Base-by-base conservation (phyloP, 352 stramenopile species). In the Phytopythium ostracodes region DNA sequence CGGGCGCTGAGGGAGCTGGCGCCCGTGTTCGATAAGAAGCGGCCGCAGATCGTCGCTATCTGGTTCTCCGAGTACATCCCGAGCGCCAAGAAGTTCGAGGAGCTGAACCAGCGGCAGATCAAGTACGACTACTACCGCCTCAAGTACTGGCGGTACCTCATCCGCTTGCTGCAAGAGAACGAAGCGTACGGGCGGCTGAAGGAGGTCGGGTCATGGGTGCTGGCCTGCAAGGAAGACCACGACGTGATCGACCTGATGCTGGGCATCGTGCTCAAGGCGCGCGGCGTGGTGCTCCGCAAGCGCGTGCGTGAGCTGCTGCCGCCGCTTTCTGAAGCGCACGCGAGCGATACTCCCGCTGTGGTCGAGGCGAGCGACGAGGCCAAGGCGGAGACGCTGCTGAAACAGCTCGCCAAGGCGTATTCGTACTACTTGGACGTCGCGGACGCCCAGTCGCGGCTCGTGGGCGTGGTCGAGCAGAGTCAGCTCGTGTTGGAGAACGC, bases 181-280 rank as follows among this genome's bases (percentile, higher is more conserved):
- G 63, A 72, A 4, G 77, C 72, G 20, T 89, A 91, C 46, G 75
- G 61, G 18, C 67, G 73, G 18, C 64, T 94, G 18, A 92, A 89
- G 49, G 85, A 94, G 44, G 72, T 91, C 17, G 76, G 67, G 12
- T 71, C 73, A 0, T 94, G 85, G 85, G 79, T 92, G 9, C 47
- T 88, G 6, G 76, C 80, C 3, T 92, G 85, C 68, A 92, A 91
- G 62, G 85, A 94, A 68, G 83, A 94, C 14, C 85, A 94, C 52
- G 82, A 91, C 50, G 81, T 85, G 36, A 87, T 94, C 68, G 78
- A 83, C 38, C 76, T 88, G 20, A 91, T 94, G 85, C 70, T 94
- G 11, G 68, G 62, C 1, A 67, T 78, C 14, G 74, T 80, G 7
- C 59, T 92, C 25, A 29, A 75, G 24, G 79, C 81, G 1, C 65